Conservation (phyloP, 2,329 filamentous ascomycete species). For the Aspergillus neoniger region DNA sequence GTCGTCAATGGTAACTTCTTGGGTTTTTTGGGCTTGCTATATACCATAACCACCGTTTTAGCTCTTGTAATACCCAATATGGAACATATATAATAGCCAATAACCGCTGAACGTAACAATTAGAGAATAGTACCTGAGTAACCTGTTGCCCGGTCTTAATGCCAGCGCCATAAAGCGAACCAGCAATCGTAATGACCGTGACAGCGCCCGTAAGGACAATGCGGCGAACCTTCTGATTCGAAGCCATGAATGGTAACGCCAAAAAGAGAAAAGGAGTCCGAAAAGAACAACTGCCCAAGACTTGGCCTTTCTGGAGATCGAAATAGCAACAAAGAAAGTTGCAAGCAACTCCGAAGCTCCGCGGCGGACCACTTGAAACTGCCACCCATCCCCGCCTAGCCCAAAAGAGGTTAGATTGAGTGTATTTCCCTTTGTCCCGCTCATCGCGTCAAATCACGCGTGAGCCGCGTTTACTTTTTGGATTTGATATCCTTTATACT, state of each 20-base stretch:
- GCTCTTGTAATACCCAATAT: not conserved
- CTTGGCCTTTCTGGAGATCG: too few species aligned
- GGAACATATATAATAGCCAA: too few species aligned
- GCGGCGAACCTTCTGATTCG: conserved; percentile 46
- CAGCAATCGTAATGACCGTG: conserved; percentile 58
- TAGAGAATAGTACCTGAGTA: conserved; percentile 47
- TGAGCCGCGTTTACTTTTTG: not conserved
- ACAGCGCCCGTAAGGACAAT: conserved; percentile 58
- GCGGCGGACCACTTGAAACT: not conserved
- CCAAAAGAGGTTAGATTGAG: not conserved
- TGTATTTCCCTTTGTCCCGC: not conserved
- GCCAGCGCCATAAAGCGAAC: conserved; percentile 61
- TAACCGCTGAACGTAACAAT: too few species aligned
- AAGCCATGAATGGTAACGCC: conserved; percentile 22
- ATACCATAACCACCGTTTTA: not conserved
- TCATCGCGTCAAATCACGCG: conserved; percentile 4
- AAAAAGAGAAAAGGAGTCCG: not conserved
- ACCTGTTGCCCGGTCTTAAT: conserved; percentile 57
- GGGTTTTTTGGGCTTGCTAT: conserved; percentile 50
- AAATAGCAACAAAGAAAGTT: too few species aligned
- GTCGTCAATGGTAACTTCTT: conserved; percentile 55
- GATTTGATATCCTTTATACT: not conserved
- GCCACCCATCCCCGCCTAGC: not conserved
- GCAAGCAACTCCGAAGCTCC: not conserved
- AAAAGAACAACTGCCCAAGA: too few species aligned